Conservation (phyloP, 2,329 filamentous ascomycete species). For the Aotearoamyces nothofagi region DNA sequence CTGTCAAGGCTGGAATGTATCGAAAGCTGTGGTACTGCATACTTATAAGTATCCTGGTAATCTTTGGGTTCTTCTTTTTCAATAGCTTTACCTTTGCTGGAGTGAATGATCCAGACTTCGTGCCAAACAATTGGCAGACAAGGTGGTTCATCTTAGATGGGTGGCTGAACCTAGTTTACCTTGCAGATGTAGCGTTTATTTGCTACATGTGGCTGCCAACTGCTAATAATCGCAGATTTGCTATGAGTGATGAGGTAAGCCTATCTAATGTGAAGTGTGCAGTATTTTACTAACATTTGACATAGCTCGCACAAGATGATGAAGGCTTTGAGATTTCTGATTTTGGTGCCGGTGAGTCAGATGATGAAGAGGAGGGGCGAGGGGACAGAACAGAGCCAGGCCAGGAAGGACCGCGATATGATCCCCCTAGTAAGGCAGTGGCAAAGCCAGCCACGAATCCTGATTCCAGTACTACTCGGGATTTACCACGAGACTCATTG, state of each 20-base stretch:
- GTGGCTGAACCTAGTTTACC: constrained; percentile 93
- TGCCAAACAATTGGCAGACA: constrained; percentile 93
- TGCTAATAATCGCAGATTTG: constrained; percentile 90
- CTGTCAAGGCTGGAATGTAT: constrained; percentile 90
- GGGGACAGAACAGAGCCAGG: constrained; percentile 27
- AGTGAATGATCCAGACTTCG: constrained; percentile 70
- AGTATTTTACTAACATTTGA: not conserved
- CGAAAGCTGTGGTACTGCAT: constrained; percentile 99
- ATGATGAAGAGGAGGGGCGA: constrained; percentile 43
- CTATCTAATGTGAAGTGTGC: not conserved
- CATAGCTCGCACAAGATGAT: constrained; percentile 82
- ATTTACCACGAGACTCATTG: constrained; percentile 39
- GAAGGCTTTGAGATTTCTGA: constrained; percentile 96
- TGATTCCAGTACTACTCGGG: constrained; percentile 9
- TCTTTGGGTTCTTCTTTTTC: constrained; percentile 97
- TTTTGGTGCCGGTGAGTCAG: constrained; percentile 54
- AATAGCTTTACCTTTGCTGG: constrained; percentile 94
- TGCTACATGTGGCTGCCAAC: constrained; percentile 95
- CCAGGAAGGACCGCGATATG: constrained; percentile 20
- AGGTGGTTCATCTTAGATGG: constrained; percentile 96
- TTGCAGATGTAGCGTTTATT: constrained; percentile 83
- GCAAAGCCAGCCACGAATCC: constrained; percentile 8
- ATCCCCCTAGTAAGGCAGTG: constrained; percentile 20
- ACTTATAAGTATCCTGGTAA: constrained; percentile 77
- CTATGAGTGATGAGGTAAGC: constrained; percentile 87